phyloP scores from a whole-genome alignment of 257 asterid genomes.

The Nicotiana obtusifolia region DNA sequence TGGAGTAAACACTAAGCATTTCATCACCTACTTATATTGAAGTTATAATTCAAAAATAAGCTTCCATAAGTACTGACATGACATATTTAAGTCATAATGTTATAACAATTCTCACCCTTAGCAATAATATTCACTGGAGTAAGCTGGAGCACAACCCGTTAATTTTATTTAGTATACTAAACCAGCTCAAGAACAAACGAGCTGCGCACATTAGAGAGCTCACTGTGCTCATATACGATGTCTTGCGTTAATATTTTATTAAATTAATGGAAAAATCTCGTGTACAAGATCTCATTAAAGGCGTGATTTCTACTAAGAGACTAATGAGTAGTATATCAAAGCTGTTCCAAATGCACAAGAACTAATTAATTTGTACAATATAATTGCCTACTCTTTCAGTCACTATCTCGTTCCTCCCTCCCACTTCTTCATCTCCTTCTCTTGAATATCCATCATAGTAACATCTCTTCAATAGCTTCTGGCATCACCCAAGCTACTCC shows the following conservation, averaged over 20 bases:
- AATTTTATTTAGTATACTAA: background rate
- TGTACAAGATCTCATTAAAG: background rate
- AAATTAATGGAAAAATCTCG: background rate
- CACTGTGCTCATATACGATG: background rate
- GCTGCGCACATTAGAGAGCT: background rate
- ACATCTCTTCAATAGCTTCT: background rate
- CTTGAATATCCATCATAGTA: background rate
- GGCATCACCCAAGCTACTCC: constrained; percentile 1
- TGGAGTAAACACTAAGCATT: background rate
- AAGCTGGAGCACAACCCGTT: background rate
- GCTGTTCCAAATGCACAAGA: background rate
- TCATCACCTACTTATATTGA: background rate
- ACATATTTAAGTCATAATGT: background rate
- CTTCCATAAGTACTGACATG: background rate
- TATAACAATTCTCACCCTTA: background rate
- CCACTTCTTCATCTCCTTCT: background rate
- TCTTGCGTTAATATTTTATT: background rate
- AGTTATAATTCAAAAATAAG: background rate
- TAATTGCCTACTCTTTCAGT: background rate
- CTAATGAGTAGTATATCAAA: background rate
- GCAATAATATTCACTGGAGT: background rate
- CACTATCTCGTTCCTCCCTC: background rate
- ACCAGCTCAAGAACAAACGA: too few species aligned
- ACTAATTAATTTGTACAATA: background rate
- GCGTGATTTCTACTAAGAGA: background rate